phyloP scores from a whole-genome alignment of 2,329 filamentous ascomycete species.

The Curvularia eragrostidis region DNA sequence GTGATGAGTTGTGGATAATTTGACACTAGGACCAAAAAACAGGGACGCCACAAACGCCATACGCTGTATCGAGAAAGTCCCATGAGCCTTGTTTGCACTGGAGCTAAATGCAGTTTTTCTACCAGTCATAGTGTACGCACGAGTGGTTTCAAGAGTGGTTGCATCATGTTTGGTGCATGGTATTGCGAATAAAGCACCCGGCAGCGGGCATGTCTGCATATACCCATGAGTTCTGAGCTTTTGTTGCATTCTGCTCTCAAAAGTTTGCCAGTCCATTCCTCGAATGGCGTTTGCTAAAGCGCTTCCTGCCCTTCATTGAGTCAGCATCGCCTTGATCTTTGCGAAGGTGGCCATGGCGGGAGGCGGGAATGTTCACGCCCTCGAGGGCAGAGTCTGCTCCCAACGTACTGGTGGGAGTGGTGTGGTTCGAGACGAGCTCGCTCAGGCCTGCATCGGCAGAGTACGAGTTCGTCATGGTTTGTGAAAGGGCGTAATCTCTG shows the following conservation, averaged over 20 bases:
- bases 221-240: not conserved
- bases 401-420: slow-evolving; percentile 78
- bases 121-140: not conserved
- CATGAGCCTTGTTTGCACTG: slow-evolving; percentile 8
- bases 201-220: not conserved
- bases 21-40: slow-evolving; percentile 1
- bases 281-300: slow-evolving; percentile 90
- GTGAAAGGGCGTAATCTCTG: slow-evolving; percentile 80
- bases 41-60: slow-evolving; percentile 16
- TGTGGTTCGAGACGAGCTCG: slow-evolving; percentile 63
- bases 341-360: slow-evolving; percentile 57
- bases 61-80: slow-evolving; percentile 6
- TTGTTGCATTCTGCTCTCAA: slow-evolving; percentile 47
- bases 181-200: slow-evolving; percentile 12
- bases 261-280: slow-evolving; percentile 95
- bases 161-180: slow-evolving; percentile 7
- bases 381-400: slow-evolving; percentile 59
- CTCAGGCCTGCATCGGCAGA: slow-evolving; percentile 59
- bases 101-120: not conserved
- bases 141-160: not conserved
- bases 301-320: slow-evolving; percentile 65
- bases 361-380: slow-evolving; percentile 59
- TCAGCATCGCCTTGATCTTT: slow-evolving; percentile 59
- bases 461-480: slow-evolving; percentile 71
- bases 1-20: slow-evolving; percentile 1